phyloP scores from a whole-genome alignment of 1,139 yeast species.

The Oligophagozyma castellii region DNA sequence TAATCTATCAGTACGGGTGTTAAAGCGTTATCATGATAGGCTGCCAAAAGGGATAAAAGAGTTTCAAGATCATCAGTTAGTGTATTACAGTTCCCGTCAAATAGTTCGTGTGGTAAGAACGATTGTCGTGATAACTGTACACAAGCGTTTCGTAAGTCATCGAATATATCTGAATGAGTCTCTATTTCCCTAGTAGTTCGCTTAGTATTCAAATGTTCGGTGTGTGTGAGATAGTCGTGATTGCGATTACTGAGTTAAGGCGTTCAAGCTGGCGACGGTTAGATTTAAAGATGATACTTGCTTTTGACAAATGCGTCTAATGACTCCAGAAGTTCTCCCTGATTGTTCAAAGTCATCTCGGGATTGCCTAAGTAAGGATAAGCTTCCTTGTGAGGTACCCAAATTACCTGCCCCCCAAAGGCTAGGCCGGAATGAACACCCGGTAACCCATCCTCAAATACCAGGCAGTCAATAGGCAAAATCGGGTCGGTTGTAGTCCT shows the following conservation, averaged over 20 bases:
- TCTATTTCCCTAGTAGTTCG: slow-evolving; percentile 1
- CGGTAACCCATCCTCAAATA: slow-evolving; percentile 89
- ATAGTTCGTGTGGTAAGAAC: slow-evolving; percentile 26
- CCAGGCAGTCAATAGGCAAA: slow-evolving; percentile 61
- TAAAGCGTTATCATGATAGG: slow-evolving; percentile 9
- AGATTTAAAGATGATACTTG: slow-evolving; percentile 32
- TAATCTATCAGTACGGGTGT: slow-evolving; percentile 43
- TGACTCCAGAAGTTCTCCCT: slow-evolving; percentile 44
- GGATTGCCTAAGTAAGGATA: slow-evolving; percentile 33
- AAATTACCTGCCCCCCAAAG: slow-evolving; percentile 74
- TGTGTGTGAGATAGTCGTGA: too few species aligned
- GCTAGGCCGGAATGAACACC: slow-evolving; percentile 76
- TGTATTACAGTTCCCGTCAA: slow-evolving; percentile 22
- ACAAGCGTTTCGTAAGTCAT: slow-evolving; percentile 27
- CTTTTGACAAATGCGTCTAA: slow-evolving; percentile 41
- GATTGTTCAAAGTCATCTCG: slow-evolving; percentile 36
- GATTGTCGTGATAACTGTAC: slow-evolving; percentile 31
- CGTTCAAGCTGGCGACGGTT: too few species aligned
- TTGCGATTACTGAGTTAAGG: too few species aligned
- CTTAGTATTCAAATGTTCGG: not conserved
- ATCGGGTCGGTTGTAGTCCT: slow-evolving; percentile 36
- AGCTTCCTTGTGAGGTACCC: slow-evolving; percentile 84
- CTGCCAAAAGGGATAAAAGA: slow-evolving; percentile 18
- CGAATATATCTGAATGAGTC: slow-evolving; percentile 7
- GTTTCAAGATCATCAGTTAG: slow-evolving; percentile 25